These are phyloP conservation scores for Dactylellina sp. DNA, from an alignment of 2,329 filamentous ascomycete species.

Conservation along the genomic window DNA sequence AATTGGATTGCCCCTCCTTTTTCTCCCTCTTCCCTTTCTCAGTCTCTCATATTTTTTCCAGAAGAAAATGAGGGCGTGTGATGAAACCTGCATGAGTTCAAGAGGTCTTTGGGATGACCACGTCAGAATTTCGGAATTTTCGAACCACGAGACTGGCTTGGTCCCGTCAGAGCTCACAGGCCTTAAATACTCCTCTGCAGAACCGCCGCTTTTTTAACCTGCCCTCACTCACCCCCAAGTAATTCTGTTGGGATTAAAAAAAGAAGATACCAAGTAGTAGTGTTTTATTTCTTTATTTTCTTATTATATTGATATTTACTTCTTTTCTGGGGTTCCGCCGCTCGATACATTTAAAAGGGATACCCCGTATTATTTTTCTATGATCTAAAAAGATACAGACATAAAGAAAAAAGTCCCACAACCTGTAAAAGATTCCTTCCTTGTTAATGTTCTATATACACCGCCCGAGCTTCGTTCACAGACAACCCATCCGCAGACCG, in stretches of 20 bases:
- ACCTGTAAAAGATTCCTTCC: slow-evolving; percentile 3
- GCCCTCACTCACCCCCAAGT: too few species aligned
- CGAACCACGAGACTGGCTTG: slow-evolving; percentile 47
- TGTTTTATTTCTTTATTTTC: neutral
- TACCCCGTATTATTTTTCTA: neutral
- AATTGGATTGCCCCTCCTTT: slow-evolving; percentile 39
- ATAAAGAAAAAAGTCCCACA: too few species aligned
- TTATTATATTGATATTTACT: neutral
- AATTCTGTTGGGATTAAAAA: slow-evolving; percentile 14
- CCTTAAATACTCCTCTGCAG: slow-evolving; percentile 37
- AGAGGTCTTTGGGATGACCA: slow-evolving; percentile 53
- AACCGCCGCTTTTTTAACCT: slow-evolving; percentile 9
- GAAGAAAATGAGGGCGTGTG: slow-evolving; percentile 24
- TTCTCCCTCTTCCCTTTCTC: neutral
- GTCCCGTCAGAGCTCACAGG: slow-evolving; percentile 7
- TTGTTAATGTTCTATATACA: slow-evolving; percentile 52
- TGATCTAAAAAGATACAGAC: too few species aligned
- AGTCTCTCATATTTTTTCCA: slow-evolving; percentile 6
- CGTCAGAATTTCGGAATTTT: slow-evolving; percentile 56
- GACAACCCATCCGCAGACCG: slow-evolving; percentile 53
- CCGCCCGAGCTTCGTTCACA: slow-evolving; percentile 33
- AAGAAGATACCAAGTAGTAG: neutral
- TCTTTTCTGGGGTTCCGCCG: too few species aligned
- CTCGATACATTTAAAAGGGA: neutral
- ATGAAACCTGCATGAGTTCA: slow-evolving; percentile 50